Base-by-base conservation (phyloP, 345 rosid genomes). In the Arabis alpina region DNA sequence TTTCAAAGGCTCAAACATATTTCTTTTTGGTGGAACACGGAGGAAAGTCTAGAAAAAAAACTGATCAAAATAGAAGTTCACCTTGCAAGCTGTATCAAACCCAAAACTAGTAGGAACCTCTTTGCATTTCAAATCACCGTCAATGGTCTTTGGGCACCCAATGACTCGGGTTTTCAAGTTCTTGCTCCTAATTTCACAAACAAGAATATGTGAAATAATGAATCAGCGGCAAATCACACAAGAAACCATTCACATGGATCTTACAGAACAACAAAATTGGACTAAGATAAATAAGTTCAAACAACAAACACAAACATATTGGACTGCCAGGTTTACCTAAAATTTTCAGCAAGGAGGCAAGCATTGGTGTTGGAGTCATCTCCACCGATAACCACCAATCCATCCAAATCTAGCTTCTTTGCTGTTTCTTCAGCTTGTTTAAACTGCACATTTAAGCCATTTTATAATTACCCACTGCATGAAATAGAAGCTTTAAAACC, bases 51-150 rank as follows among this genome's bases (percentile, higher is more conserved):
- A 51, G 19, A 54, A 2, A 10, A 2, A 61, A 68, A 13, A 54
- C 13, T 53, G 47, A 62, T 19, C 8, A 37, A 54, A 28, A 4
- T 4, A 8, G 52, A 40, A 27, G 49, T 44, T 76, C 78, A 94
- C 99, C 98, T 86, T 94, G 97, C 99, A 94, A 61, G 99, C 98
- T n/a, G 99, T 94, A 64, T 94, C 99, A 42, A 94, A 94, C 53
- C 99, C 99, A 76, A 95, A 95, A 85, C 99, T 95, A 52, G 87
- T 39, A 3, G 99, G 99, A 70, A 92, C 99, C 81, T 95, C 99
- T 79, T 95, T 88, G 87, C 87, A 84, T 81, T 92, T 95, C 83
- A 95, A 82, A 80, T 95, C 99, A 76, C 99, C 99, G 80, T 95
- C 98, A 64, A 95, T 95, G 43, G 99, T 94, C 80, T 94, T 94